Percentiles rank a stretch among this genome's conserved stretches.
These are phyloP conservation scores for Diutina sp. DNA, from an alignment of 1,139 yeast genomes.

Conservation along the genomic window DNA sequence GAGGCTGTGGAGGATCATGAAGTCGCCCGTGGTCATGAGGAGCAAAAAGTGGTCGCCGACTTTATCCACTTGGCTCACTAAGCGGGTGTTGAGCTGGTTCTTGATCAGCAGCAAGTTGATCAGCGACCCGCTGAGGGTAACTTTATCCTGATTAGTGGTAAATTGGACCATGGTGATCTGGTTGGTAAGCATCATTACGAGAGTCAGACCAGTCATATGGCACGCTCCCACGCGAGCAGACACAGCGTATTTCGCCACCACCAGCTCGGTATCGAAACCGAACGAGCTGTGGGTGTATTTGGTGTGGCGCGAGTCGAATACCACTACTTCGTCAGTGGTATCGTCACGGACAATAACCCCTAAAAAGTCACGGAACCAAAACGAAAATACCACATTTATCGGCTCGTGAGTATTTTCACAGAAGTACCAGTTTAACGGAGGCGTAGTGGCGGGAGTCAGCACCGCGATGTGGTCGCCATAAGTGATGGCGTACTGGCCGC, in stretches of 20 bases:
- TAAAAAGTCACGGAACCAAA: not conserved
- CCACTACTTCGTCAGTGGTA: not conserved
- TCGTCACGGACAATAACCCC: not conserved
- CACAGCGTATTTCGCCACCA: not conserved
- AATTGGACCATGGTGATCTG: slow-evolving; percentile 14
- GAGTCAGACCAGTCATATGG: not conserved
- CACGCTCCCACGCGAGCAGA: not conserved
- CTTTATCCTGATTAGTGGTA: not conserved
- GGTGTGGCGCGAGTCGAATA: not conserved
- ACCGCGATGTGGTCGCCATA: not conserved
- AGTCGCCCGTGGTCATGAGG: slow-evolving; percentile 24
- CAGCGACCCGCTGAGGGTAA: not conserved
- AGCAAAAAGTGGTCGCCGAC: slow-evolving; percentile 23
- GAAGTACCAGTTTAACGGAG: not conserved
- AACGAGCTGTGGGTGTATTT: not conserved
- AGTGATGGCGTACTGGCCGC: not conserved
- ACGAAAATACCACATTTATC: not conserved
- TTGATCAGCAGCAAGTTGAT: slow-evolving; percentile 22
- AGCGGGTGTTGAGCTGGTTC: slow-evolving; percentile 13
- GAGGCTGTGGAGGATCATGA: slow-evolving; percentile 24
- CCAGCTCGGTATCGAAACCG: not conserved
- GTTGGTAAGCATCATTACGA: not conserved
- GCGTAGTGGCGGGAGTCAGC: not conserved
- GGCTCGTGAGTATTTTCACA: not conserved
- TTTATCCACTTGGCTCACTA: slow-evolving; percentile 16